Percentiles rank a stretch among this genome's conserved stretches.
phyloP scores from a whole-genome alignment of 176 grass and related monocot genomes.

The Aegilops tauschii region DNA sequence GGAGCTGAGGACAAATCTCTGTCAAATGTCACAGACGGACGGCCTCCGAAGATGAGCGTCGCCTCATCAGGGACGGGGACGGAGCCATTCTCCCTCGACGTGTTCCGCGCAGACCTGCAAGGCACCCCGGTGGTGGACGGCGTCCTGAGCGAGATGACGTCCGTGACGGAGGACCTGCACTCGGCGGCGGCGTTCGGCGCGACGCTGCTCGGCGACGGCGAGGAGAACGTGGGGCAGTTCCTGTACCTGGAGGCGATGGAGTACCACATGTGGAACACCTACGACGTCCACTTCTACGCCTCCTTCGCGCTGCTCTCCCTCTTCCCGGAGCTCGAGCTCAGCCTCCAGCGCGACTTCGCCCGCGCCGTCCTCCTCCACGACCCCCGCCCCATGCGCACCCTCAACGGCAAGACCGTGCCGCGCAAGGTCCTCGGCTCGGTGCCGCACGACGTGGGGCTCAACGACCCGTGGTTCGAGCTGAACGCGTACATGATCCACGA shows the following conservation, averaged over 20 bases:
- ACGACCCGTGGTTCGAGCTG: slow-evolving; percentile 71
- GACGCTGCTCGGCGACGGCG: slow-evolving; percentile 45
- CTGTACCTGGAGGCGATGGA: slow-evolving; percentile 91
- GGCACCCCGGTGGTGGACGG: slow-evolving; percentile 28
- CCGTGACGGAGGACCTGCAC: slow-evolving; percentile 31
- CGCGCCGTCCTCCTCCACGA: slow-evolving; percentile 81
- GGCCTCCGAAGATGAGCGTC: slow-evolving; percentile 46
- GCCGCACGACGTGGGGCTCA: slow-evolving; percentile 80
- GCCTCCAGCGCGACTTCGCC: slow-evolving; percentile 78
- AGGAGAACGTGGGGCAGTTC: slow-evolving; percentile 90
- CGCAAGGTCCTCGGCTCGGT: slow-evolving; percentile 68
- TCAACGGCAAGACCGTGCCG: slow-evolving; percentile 24
- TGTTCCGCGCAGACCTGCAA: neutral
- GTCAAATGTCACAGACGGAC: slow-evolving; percentile 47
- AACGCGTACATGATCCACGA: slow-evolving; percentile 81
- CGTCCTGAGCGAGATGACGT: slow-evolving; percentile 47
- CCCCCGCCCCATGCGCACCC: slow-evolving; percentile 40
- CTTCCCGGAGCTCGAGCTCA: slow-evolving; percentile 72
- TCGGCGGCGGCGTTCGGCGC: slow-evolving; percentile 49
- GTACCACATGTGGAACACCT: slow-evolving; percentile 92
- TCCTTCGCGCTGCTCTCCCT: slow-evolving; percentile 68
- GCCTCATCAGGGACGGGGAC: slow-evolving; percentile 23
- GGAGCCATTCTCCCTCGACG: slow-evolving; percentile 57
- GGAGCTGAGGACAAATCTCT: neutral
- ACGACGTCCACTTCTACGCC: slow-evolving; percentile 95